A percentile compares a stretch with the other conserved stretches of the same genome.
Evolutionary conservation across 352 stramenopile genomes (phyloP).

Genomic region (Globisporangium paddicum): DNA sequence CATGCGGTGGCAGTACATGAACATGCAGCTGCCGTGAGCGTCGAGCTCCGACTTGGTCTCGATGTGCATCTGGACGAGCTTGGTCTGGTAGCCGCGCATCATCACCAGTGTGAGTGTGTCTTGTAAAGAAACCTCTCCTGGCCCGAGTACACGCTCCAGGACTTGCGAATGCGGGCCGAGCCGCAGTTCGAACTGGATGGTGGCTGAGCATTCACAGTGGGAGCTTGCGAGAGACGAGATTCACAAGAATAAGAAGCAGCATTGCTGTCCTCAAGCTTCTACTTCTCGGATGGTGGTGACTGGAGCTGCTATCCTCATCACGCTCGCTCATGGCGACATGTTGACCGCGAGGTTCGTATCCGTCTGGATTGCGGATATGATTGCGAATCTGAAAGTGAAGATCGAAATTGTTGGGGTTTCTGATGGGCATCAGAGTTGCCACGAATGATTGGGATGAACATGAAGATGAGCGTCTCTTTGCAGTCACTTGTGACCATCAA

Average conservation of each 20-base stretch:
- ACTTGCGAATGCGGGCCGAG: slow-evolving; percentile 29
- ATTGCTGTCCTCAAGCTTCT: no score
- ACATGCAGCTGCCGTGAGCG: slow-evolving; percentile 56
- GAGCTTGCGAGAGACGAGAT: not conserved
- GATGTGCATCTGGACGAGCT: slow-evolving; percentile 56
- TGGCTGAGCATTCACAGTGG: not conserved
- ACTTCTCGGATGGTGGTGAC: no score
- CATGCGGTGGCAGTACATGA: slow-evolving; percentile 72
- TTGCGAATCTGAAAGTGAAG: no score
- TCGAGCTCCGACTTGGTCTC: slow-evolving; percentile 21
- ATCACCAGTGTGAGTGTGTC: slow-evolving; percentile 32
- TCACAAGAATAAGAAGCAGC: not conserved
- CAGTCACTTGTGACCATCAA: no score
- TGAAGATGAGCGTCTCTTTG: no score
- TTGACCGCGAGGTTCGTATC: no score
- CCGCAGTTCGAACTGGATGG: not conserved
- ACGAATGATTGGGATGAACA: no score
- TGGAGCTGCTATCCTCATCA: no score
- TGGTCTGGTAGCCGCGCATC: slow-evolving; percentile 31
- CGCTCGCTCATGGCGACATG: no score
- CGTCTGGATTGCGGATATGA: no score
- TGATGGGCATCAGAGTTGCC: no score
- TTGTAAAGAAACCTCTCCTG: slow-evolving; percentile 38
- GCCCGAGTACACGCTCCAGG: slow-evolving; percentile 32
- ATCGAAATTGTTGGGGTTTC: no score